A percentile compares a stretch with the other conserved stretches of the same genome.
phyloP scores from a whole-genome alignment of 2,329 filamentous ascomycete genomes.

The Alternaria sp. region DNA sequence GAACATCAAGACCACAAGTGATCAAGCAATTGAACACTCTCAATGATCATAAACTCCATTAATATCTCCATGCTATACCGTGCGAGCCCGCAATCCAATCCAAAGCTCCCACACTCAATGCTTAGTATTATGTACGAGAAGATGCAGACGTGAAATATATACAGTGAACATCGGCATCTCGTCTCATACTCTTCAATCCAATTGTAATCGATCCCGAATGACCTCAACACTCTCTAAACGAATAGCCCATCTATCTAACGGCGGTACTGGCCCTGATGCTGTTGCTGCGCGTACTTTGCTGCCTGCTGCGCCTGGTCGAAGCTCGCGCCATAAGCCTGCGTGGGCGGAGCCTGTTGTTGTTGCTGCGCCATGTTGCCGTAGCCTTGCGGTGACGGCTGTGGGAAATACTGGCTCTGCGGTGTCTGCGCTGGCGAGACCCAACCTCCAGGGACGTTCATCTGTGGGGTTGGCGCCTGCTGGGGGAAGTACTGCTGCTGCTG shows the following conservation, averaged over 20 bases:
- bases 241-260: neutral
- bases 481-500: conserved; percentile 38
- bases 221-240: neutral
- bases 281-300: conserved; percentile 5
- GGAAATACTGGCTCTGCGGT: conserved; percentile 16
- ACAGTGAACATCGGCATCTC: conserved; percentile 7
- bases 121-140: conserved; percentile 1
- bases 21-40: neutral
- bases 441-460: conserved; percentile 34
- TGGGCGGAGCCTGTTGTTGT: conserved; percentile 5
- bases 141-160: conserved; percentile 7
- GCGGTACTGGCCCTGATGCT: conserved; percentile 9
- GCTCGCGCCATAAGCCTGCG: conserved; percentile 12
- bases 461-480: conserved; percentile 34
- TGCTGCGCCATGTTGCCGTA: conserved; percentile 28
- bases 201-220: neutral
- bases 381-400: conserved; percentile 34
- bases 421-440: conserved; percentile 32
- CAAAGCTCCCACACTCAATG: neutral
- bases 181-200: neutral
- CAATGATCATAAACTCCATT: neutral
- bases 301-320: conserved; percentile 13
- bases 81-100: neutral
- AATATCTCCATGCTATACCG: neutral
- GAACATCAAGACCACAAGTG: too few species aligned